Percentiles rank a stretch among this genome's conserved stretches.
These are phyloP conservation scores for Aechmea fasciata DNA, from an alignment of 176 grass and related monocot genomes.

Conservation along the genomic window DNA sequence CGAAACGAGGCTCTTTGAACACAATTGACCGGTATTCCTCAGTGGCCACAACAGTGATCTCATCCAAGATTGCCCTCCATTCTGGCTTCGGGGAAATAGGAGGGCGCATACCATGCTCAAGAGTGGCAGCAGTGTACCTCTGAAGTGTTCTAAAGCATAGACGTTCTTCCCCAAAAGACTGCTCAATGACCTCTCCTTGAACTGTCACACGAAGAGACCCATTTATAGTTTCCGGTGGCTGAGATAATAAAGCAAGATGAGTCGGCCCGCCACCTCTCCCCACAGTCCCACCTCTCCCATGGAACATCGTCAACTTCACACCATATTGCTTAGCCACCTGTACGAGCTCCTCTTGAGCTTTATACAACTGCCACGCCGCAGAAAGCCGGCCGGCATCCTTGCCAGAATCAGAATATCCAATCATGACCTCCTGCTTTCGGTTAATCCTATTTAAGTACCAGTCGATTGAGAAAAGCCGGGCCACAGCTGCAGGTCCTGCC, in stretches of 20 bases:
- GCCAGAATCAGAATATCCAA: slow-evolving; percentile 96
- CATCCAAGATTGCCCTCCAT: slow-evolving; percentile 88
- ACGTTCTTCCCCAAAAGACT: slow-evolving; percentile 89
- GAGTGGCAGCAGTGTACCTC: slow-evolving; percentile 84
- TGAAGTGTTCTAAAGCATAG: slow-evolving; percentile 96
- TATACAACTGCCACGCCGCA: slow-evolving; percentile 97
- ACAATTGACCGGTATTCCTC: slow-evolving; percentile 83
- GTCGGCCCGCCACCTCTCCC: slow-evolving; percentile 92
- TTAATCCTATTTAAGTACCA: slow-evolving; percentile 91
- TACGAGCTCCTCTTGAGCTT: slow-evolving; percentile 93
- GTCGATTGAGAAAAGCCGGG: slow-evolving; percentile 83
- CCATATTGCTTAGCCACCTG: slow-evolving; percentile 95
- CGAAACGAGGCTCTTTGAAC: slow-evolving; percentile 84
- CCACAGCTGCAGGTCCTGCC: slow-evolving; percentile 74
- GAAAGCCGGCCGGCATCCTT: slow-evolving; percentile 94
- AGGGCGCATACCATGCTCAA: slow-evolving; percentile 96
- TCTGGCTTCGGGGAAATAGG: slow-evolving; percentile 82
- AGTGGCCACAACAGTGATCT: slow-evolving; percentile 80
- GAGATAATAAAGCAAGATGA: slow-evolving; percentile 95
- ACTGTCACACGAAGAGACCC: slow-evolving; percentile 92
- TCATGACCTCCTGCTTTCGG: slow-evolving; percentile 97
- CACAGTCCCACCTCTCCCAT: slow-evolving; percentile 91
- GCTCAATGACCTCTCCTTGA: slow-evolving; percentile 93
- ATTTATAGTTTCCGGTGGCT: slow-evolving; percentile 81
- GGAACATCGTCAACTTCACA: slow-evolving; percentile 97